Evolutionary conservation across 441 rosid genomes (phyloP).

Genomic region (Erysimum pusillum): DNA sequence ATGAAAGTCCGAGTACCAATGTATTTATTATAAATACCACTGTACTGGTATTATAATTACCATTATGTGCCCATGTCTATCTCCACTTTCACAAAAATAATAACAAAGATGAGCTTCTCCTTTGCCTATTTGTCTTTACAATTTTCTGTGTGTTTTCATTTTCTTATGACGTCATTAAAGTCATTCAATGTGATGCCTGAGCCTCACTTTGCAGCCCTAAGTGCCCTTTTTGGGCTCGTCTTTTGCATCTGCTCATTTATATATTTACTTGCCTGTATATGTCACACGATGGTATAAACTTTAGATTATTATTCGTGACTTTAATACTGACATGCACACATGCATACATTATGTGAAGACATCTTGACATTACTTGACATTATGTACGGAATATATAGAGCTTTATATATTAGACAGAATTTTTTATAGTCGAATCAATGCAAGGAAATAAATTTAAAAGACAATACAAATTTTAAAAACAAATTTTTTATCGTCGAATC

Average conservation of each 20-base stretch:
- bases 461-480: no score
- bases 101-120: slow-evolving; percentile 34
- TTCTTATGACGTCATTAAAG: slow-evolving; percentile 45
- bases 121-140: slow-evolving; percentile 45
- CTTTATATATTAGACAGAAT: neutral
- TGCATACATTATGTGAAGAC: slow-evolving; percentile 42
- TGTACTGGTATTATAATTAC: slow-evolving; percentile 11
- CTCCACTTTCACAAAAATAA: slow-evolving; percentile 48
- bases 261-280: slow-evolving; percentile 35
- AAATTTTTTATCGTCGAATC: no score
- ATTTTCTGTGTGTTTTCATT: slow-evolving; percentile 39
- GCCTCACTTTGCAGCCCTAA: slow-evolving; percentile 44
- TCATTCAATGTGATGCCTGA: slow-evolving; percentile 44
- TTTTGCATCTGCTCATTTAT: slow-evolving; percentile 33
- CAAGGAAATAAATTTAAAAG: no score
- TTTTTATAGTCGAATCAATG: no score
- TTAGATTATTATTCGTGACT: slow-evolving; percentile 24
- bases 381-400: slow-evolving; percentile 26
- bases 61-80: slow-evolving; percentile 42
- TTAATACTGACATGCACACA: slow-evolving; percentile 50
- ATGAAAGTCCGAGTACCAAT: neutral
- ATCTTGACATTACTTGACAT: slow-evolving; percentile 42
- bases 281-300: slow-evolving; percentile 40
- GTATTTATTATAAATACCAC: neutral
- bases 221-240: slow-evolving; percentile 35